Evolutionary conservation across 345 rosid species (phyloP), one percentile per base, ranked within the genome.

Genomic region (Salix brachista): DNA sequence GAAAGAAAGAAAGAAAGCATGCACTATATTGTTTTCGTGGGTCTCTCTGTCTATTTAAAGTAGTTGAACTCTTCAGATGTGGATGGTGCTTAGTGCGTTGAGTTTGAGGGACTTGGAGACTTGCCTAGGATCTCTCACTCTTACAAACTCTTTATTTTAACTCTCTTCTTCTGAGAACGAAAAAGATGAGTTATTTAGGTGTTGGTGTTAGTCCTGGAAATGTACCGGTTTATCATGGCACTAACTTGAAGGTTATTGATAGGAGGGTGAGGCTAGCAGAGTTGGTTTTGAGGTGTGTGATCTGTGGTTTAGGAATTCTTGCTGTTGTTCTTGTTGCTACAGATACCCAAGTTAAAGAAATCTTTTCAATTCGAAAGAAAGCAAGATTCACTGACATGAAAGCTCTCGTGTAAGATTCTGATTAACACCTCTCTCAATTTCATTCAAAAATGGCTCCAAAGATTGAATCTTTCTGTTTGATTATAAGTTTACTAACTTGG

Each of bases 321-420:
- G 78, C 92, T 42, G 96, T 89, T 83, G 78, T 90, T 73, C 90
- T 96, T 78, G 80, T 96, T 39, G 97, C 78, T 6, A 92, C 96
- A 25, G 92, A 93, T 79, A 34, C 91, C 50, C 91, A 96, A 78
- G 91, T 89, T 76, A 90, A 78, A 77, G 87, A 85, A 62, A 91
- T 96, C 84, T 93, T 96, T 79, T 75, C 90, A 5, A 92, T 92
- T 69, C 83, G 77, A 80, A 93, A 90, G 89, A 83, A 67, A 79
- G 99, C 98, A 6, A 88, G 66, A 78, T 93, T 83, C 80, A 91
- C 96, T 9, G 99, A 93, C 86, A 91, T 93, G 96, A 96, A 93
- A 84, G 92, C 98, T 11, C 92, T 96, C 37, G 94, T 93, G 99
- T 93, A 83, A 83, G 94, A 74, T 76, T 68, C 36, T 50, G 32